Conservation (phyloP, 495 filamentous ascomycete species). For the Tuber borchii region DNA sequence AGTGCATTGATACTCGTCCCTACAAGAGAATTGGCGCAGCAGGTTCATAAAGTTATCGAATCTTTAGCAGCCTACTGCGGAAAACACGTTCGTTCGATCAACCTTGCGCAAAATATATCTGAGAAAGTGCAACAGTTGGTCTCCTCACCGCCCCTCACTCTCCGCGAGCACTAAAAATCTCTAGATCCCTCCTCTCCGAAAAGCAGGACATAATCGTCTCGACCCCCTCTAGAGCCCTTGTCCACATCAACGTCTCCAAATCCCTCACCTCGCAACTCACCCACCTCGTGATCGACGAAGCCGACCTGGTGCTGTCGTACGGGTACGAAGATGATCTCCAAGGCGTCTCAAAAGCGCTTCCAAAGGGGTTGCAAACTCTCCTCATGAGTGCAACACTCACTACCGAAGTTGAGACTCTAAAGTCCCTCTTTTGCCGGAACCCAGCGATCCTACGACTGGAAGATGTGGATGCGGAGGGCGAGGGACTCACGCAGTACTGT, state of each 20-base stretch:
- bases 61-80: slow-evolving; percentile 72
- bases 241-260: slow-evolving; percentile 61
- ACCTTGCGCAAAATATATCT: slow-evolving; percentile 80
- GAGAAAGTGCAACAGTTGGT: slow-evolving; percentile 62
- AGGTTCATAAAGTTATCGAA: slow-evolving; percentile 69
- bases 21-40: slow-evolving; percentile 85
- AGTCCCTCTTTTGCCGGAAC: slow-evolving; percentile 76
- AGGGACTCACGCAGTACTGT: slow-evolving; percentile 74
- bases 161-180: background rate
- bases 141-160: background rate
- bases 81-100: slow-evolving; percentile 71
- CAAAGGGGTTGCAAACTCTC: slow-evolving; percentile 79
- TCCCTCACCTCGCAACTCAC: slow-evolving; percentile 58
- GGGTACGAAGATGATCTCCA: slow-evolving; percentile 88
- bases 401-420: slow-evolving; percentile 75
- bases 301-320: slow-evolving; percentile 88
- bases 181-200: slow-evolving; percentile 70
- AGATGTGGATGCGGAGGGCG: slow-evolving; percentile 57
- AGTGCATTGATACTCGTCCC: slow-evolving; percentile 83
- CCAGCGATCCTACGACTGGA: slow-evolving; percentile 71
- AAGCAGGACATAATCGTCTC: slow-evolving; percentile 81
- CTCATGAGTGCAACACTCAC: slow-evolving; percentile 91
- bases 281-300: slow-evolving; percentile 88
- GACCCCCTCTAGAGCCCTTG: slow-evolving; percentile 70
- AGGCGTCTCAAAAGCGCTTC: slow-evolving; percentile 64